Percentiles rank a stretch among this genome's conserved stretches.
phyloP scores from a whole-genome alignment of 768 basidiomycete genomes.

The Russula sp. region DNA sequence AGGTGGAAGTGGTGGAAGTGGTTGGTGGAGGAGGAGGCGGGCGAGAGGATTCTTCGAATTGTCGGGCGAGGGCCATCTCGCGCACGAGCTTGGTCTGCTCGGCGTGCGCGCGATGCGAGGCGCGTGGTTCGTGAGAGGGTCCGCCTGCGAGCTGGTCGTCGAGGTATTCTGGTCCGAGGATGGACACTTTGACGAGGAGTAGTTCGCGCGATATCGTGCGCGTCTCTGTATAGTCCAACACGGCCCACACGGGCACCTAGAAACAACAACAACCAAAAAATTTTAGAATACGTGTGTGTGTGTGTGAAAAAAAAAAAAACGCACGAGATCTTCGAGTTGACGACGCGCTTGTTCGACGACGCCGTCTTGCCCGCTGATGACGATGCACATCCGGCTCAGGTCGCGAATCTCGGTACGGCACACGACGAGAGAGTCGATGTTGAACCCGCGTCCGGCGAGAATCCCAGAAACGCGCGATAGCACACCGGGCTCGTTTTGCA shows the following conservation, averaged over 20 bases:
- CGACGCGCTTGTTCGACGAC: constrained; percentile 95
- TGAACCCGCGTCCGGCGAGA: constrained; percentile 94
- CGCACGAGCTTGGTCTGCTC: constrained; percentile 52
- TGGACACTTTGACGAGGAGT: constrained; percentile 92
- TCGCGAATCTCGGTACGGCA: constrained; percentile 97
- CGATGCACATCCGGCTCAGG: constrained; percentile 96
- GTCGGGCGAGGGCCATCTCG: constrained; percentile 65
- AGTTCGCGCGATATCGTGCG: constrained; percentile 88
- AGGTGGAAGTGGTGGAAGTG: background rate
- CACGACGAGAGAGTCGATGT: constrained; percentile 97
- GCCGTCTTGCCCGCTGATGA: constrained; percentile 92
- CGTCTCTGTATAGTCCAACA: constrained; percentile 94
- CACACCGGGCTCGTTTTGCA: constrained; percentile 99
- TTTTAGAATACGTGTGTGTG: too few species aligned
- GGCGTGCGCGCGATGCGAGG: constrained; percentile 19
- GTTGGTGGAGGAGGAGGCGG: constrained; percentile 19
- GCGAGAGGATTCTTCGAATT: constrained; percentile 60
- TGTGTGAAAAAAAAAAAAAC: constrained; percentile 27
- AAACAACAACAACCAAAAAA: too few species aligned
- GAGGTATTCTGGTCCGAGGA: constrained; percentile 94
- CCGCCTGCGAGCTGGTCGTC: constrained; percentile 85
- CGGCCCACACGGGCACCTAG: constrained; percentile 99
- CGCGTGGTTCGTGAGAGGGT: constrained; percentile 72
- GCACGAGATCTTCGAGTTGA: constrained; percentile 91
- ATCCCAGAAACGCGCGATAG: constrained; percentile 96